Base-by-base conservation (phyloP, 208 protist species). In the Acanthamoeba healyi region DNA sequence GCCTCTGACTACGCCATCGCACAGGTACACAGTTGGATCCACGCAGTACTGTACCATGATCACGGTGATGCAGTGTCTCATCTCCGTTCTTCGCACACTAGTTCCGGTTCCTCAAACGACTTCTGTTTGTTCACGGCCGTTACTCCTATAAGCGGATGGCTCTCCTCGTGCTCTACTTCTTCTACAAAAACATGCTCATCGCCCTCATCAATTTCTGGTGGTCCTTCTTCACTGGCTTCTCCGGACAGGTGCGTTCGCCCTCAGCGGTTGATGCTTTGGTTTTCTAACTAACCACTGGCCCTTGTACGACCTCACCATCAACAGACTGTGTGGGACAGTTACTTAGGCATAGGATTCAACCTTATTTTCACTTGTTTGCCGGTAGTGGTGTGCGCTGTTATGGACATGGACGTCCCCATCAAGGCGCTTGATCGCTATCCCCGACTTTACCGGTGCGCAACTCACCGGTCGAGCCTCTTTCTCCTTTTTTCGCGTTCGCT, bases 181-280 rank as follows among this genome's bases (percentile, higher is more conserved):
- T 99, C 94, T 99, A 99, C 97, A 99, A 99, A 96, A 99, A 99
- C 94, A 95, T 99, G 19, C 95, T 97, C 17, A 90, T 99, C 49
- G 94, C 97, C 34, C 82, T 98, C 14, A 94, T 97, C 29, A 97
- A 98, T 94, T 96, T 99, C 93, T 98, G 97, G 65, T 99, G 98
- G 94, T 34, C 94, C 36, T 98, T 98, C 95, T 98, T 98, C 94
- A 94, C 56, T 42, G 98, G 98, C 49, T 99, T 98, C 95, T 99
- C 98, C 3, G 98, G 98, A 10, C 96, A 97, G 87, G 49, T 77
- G 10, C 46, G 19, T 79, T 44, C 92, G 34, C 38, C 65, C 44
- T 92, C n/a, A n/a, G n/a, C n/a, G n/a, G n/a, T 74, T n/a, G 38
- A 34, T 38, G 29, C 4, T 32, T 46, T 7, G 42, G 10, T 61